These are phyloP conservation scores for Hibiscus trionum DNA, from an alignment of 345 rosid species.

Conservation along the genomic window DNA sequence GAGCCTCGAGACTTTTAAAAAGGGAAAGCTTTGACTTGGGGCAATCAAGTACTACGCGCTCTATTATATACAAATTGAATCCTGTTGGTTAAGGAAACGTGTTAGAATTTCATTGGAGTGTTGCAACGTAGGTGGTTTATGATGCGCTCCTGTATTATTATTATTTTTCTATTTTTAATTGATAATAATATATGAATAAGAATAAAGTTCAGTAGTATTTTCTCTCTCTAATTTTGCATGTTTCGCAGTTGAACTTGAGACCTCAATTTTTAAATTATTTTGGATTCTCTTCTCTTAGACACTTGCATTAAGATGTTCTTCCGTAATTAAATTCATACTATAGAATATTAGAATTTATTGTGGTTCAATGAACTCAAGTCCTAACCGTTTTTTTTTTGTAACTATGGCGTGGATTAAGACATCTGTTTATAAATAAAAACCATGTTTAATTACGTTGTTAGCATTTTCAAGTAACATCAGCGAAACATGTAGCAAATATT, in stretches of 20 bases:
- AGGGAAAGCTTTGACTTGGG: neutral
- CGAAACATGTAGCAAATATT: neutral
- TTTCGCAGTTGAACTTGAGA: neutral
- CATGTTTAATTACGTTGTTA: neutral
- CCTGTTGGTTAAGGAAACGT: constrained; percentile 7
- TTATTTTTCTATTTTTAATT: neutral
- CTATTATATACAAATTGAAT: constrained; percentile 4
- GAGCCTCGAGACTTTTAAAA: neutral
- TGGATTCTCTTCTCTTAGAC: neutral
- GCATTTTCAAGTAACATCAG: neutral
- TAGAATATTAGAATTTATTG: neutral
- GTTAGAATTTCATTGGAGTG: constrained; percentile 8
- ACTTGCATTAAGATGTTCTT: neutral
- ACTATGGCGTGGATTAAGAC: neutral
- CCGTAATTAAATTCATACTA: neutral
- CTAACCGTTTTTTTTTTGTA: too few species aligned
- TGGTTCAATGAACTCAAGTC: neutral
- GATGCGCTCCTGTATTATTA: neutral
- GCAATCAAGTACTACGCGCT: constrained; percentile 23
- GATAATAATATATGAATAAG: neutral
- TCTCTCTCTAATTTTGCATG: too few species aligned
- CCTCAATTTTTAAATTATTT: neutral
- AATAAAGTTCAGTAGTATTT: neutral
- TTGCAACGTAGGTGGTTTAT: neutral
- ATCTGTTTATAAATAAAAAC: neutral